These are phyloP conservation scores for Pyricularia sp. DNA, from an alignment of 2,329 filamentous ascomycete species.

Conservation along the genomic window DNA sequence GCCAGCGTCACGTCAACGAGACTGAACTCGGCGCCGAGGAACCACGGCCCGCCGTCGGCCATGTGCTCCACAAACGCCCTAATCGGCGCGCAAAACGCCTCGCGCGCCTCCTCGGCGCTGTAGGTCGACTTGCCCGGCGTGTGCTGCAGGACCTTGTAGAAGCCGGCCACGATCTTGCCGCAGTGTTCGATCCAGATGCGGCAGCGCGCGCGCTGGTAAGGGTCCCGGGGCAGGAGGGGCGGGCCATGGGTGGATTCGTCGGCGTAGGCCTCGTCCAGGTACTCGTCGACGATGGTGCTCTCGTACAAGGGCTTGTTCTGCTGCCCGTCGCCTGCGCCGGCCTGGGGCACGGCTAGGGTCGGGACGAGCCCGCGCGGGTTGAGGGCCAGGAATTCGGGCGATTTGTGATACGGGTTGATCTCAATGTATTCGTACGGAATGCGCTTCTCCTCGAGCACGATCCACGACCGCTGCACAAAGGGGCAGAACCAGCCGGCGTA, in stretches of 20 bases:
- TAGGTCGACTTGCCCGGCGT: slow-evolving; percentile 35
- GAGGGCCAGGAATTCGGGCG: slow-evolving; percentile 54
- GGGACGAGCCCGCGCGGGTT: slow-evolving; percentile 72
- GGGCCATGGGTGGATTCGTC: slow-evolving; percentile 30
- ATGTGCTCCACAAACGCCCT: slow-evolving; percentile 54
- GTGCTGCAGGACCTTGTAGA: slow-evolving; percentile 54
- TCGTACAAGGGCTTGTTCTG: slow-evolving; percentile 57
- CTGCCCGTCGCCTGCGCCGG: slow-evolving; percentile 28
- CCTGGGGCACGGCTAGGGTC: slow-evolving; percentile 44
- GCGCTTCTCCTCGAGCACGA: slow-evolving; percentile 62
- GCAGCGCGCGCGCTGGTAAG: slow-evolving; percentile 55
- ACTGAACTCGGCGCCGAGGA: slow-evolving; percentile 52
- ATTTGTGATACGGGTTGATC: slow-evolving; percentile 72
- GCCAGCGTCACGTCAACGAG: slow-evolving; percentile 63
- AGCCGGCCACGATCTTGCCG: slow-evolving; percentile 57
- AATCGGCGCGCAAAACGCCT: slow-evolving; percentile 48
- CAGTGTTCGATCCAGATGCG: slow-evolving; percentile 70
- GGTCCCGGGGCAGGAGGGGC: slow-evolving; percentile 45
- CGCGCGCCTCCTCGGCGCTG: slow-evolving; percentile 41
- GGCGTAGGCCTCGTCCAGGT: slow-evolving; percentile 62
- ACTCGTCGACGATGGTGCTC: slow-evolving; percentile 64
- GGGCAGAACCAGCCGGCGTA: slow-evolving; percentile 71
- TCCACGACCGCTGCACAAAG: slow-evolving; percentile 63
- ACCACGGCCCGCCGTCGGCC: slow-evolving; percentile 53
- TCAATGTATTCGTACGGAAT: slow-evolving; percentile 69